Percentiles rank a stretch among this genome's conserved stretches.
Conservation (phyloP, 1,284 basidiomycete species). For the Ustilago sp. region DNA sequence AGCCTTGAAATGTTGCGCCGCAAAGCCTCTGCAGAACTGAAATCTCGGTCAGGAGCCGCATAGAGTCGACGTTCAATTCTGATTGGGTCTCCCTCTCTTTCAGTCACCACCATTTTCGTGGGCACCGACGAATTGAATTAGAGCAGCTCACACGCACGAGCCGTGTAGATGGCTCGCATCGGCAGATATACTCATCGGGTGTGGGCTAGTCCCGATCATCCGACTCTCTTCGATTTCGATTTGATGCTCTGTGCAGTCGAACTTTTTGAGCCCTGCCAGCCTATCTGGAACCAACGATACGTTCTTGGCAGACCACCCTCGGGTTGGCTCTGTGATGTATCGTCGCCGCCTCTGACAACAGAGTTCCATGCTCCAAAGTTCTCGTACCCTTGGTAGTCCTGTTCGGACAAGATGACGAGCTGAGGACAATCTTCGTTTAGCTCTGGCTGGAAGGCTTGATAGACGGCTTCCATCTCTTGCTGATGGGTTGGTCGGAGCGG, state of each 20-base stretch:
- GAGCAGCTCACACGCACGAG: background rate
- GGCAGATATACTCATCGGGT: background rate
- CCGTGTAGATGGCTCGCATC: background rate
- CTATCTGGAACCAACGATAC: constrained; percentile 44
- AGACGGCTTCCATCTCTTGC: constrained; percentile 56
- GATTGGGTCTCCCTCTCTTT: background rate
- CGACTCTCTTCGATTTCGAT: background rate
- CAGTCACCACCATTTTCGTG: background rate
- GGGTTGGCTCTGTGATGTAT: constrained; percentile 12
- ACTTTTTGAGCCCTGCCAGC: constrained; percentile 17
- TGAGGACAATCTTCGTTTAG: background rate
- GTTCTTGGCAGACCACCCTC: constrained; percentile 35
- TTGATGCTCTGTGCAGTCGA: background rate
- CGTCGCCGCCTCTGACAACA: constrained; percentile 19
- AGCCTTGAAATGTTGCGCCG: background rate
- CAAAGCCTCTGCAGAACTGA: background rate
- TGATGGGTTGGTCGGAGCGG: constrained; percentile 57
- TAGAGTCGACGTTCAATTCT: background rate
- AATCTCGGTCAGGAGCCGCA: background rate
- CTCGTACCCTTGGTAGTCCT: constrained; percentile 50
- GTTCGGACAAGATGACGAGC: constrained; percentile 30
- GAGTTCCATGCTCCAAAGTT: constrained; percentile 54
- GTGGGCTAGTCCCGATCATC: background rate
- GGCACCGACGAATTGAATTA: background rate
- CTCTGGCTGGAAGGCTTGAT: constrained; percentile 43